Evolutionary conservation across 2,329 filamentous ascomycete genomes (phyloP).

Genomic region (Fragosphaeria purpurea): DNA sequence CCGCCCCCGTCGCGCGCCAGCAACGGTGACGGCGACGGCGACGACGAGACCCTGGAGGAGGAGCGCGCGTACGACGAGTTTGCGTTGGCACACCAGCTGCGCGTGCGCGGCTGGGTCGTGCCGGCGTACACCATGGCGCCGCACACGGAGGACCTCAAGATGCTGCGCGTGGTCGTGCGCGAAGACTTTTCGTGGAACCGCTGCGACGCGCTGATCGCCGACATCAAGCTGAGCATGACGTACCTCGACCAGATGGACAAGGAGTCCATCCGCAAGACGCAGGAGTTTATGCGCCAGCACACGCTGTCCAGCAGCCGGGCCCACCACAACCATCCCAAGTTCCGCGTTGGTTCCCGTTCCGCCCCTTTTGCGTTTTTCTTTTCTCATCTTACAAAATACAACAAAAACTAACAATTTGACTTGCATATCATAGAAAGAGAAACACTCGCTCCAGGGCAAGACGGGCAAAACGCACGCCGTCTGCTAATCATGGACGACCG

Average conservation of each 20-base stretch:
- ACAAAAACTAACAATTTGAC: neutral
- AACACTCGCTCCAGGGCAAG: constrained; percentile 82
- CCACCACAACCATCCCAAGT: constrained; percentile 41
- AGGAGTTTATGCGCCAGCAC: constrained; percentile 53
- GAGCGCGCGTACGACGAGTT: constrained; percentile 64
- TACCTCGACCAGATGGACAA: constrained; percentile 66
- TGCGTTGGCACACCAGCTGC: constrained; percentile 71
- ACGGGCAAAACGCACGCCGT: constrained; percentile 81
- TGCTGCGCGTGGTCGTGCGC: constrained; percentile 84
- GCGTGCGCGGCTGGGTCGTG: constrained; percentile 83
- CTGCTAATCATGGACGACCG: constrained; percentile 47
- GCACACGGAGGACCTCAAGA: constrained; percentile 71
- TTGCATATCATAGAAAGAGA: constrained; percentile 46
- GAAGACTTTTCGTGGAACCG: constrained; percentile 81
- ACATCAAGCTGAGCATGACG: constrained; percentile 68
- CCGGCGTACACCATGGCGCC: constrained; percentile 97
- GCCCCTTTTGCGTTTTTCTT: neutral
- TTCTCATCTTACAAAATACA: neutral
- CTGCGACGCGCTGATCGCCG: constrained; percentile 67
- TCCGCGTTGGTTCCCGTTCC: constrained; percentile 30
- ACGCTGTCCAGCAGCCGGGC: constrained; percentile 41
- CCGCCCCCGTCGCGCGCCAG: neutral
- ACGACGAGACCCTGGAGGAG: constrained; percentile 24
- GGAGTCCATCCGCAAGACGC: constrained; percentile 58
- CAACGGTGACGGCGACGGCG: neutral